Conservation (phyloP, 2,329 filamentous ascomycete genomes). For the Aureobasidium sp. region DNA sequence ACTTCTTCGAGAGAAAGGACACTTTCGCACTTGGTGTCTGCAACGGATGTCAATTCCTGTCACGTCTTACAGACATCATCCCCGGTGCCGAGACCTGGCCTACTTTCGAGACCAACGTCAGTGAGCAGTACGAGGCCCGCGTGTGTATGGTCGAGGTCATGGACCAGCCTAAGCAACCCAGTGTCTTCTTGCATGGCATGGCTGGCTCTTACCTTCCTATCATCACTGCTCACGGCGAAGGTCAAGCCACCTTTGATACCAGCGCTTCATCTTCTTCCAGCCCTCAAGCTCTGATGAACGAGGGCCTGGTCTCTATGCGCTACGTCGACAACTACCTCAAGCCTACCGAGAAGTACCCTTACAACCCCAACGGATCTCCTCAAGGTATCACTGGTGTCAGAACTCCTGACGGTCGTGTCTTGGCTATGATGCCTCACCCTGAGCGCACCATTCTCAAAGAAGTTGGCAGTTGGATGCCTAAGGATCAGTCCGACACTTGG, state of each 20-base stretch:
- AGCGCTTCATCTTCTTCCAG: slow-evolving; percentile 40
- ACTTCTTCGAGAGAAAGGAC: slow-evolving; percentile 79
- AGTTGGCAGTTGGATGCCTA: slow-evolving; percentile 67
- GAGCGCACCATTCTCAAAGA: slow-evolving; percentile 81
- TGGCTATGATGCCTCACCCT: slow-evolving; percentile 90
- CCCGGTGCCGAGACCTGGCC: slow-evolving; percentile 80
- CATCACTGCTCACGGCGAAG: slow-evolving; percentile 85
- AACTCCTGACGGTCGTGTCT: slow-evolving; percentile 67
- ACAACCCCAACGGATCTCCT: slow-evolving; percentile 82
- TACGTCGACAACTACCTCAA: slow-evolving; percentile 78
- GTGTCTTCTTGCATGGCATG: slow-evolving; percentile 92
- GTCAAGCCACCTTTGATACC: slow-evolving; percentile 55
- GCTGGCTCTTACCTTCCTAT: slow-evolving; percentile 73
- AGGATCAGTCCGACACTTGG: slow-evolving; percentile 56
- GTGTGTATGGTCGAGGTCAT: slow-evolving; percentile 77
- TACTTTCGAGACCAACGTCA: slow-evolving; percentile 74
- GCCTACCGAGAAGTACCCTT: slow-evolving; percentile 76
- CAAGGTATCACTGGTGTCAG: slow-evolving; percentile 73
- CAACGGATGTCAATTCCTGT: slow-evolving; percentile 95
- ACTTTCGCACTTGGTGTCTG: slow-evolving; percentile 93
- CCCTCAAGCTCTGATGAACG: slow-evolving; percentile 48
- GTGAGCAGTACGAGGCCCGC: slow-evolving; percentile 84
- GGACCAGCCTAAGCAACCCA: slow-evolving; percentile 51
- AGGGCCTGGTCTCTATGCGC: slow-evolving; percentile 66
- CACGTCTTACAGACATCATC: slow-evolving; percentile 73